These are phyloP conservation scores for Chlorella sp. DNA, from an alignment of 139 green algal genomes.

Conservation along the genomic window DNA sequence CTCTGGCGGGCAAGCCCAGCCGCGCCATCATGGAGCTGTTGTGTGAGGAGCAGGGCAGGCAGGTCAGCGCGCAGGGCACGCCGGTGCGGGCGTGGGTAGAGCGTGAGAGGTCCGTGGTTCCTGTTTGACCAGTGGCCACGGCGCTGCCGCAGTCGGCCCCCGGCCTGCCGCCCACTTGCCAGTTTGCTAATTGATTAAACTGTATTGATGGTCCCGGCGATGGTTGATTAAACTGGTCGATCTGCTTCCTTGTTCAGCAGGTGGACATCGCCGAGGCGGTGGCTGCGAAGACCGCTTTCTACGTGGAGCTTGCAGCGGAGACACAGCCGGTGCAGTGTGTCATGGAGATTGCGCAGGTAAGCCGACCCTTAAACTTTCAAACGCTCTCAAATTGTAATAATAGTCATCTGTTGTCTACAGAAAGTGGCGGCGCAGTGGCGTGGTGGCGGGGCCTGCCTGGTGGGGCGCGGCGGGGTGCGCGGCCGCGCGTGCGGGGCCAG, in stretches of 20 bases:
- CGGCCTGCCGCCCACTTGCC: not conserved
- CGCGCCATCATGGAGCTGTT: slow-evolving; percentile 6
- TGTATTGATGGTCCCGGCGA: not conserved
- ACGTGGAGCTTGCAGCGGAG: too few species aligned
- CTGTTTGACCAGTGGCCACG: not conserved
- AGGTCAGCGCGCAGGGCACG: not conserved
- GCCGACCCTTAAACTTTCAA: not conserved
- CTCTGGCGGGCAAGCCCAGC: slow-evolving; percentile 12
- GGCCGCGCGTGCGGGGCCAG: not conserved
- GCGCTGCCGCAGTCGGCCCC: not conserved
- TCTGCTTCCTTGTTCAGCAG: not conserved
- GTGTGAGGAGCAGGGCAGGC: slow-evolving; percentile 3
- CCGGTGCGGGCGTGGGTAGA: not conserved
- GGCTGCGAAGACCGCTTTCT: not conserved
- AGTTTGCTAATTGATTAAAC: not conserved
- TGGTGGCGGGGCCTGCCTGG: too few species aligned
- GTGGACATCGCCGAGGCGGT: not conserved
- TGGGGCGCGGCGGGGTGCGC: too few species aligned
- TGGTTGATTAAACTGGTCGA: not conserved
- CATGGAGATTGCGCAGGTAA: slow-evolving; percentile 6
- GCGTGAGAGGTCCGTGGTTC: not conserved
- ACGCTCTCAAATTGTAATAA: not conserved
- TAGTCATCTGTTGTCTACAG: not conserved
- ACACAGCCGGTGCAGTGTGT: slow-evolving; percentile 14
- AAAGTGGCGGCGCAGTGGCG: too few species aligned